phyloP scores from a whole-genome alignment of 345 rosid species.

The Geranium brycei region DNA sequence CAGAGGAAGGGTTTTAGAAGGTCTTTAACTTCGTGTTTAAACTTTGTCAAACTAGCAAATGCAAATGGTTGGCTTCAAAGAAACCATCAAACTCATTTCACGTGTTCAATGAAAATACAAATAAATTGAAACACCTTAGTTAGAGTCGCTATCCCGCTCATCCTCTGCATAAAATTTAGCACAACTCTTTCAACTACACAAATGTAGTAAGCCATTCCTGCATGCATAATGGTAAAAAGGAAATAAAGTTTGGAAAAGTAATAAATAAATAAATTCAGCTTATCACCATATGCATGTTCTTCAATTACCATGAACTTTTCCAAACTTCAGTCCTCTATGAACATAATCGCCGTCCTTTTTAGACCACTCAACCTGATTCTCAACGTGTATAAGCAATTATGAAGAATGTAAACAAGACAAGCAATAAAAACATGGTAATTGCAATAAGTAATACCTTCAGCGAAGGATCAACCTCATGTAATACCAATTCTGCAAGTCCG shows the following conservation, averaged over 20 bases:
- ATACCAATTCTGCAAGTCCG: slow-evolving; percentile 71
- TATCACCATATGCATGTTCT: not conserved
- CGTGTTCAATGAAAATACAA: slow-evolving; percentile 1
- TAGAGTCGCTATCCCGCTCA: slow-evolving; percentile 96
- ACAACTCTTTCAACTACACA: slow-evolving; percentile 85
- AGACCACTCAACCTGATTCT: slow-evolving; percentile 70
- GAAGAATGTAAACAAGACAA: slow-evolving; percentile 9
- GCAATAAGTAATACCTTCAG: slow-evolving; percentile 36
- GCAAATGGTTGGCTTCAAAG: not conserved
- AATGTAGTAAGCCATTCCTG: slow-evolving; percentile 73
- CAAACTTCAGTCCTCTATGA: slow-evolving; percentile 74
- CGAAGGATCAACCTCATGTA: slow-evolving; percentile 75
- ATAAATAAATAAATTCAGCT: too few relatives aligned
- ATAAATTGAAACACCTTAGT: slow-evolving; percentile 45
- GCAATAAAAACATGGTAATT: not conserved
- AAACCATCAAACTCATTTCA: not conserved
- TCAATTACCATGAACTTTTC: slow-evolving; percentile 61
- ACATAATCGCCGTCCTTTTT: slow-evolving; percentile 73
- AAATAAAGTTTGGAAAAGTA: not conserved
- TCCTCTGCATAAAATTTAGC: slow-evolving; percentile 92
- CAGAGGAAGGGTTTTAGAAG: too few relatives aligned
- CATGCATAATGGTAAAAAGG: not conserved
- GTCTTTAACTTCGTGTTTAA: too few relatives aligned
- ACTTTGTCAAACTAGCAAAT: too few relatives aligned
- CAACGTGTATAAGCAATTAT: slow-evolving; percentile 6